These are phyloP conservation scores for Aspergillus homomorphus DNA, from an alignment of 495 filamentous ascomycete genomes.

Conservation along the genomic window DNA sequence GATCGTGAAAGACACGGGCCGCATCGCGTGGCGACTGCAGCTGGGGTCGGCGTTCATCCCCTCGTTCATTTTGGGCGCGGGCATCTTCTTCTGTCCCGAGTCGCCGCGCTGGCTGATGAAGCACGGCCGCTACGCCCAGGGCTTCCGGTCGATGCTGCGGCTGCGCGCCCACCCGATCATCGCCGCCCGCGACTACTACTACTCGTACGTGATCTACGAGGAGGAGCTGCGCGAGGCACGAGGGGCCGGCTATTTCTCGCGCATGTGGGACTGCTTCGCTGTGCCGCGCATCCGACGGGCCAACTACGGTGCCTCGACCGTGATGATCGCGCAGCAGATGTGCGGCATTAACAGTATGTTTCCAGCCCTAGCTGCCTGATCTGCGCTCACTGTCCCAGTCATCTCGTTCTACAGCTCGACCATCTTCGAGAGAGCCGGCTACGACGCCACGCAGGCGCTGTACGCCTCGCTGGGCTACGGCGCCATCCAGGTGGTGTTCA, in stretches of 20 bases:
- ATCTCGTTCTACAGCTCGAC: constrained; percentile 82
- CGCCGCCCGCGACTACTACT: constrained; percentile 35
- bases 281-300: constrained; percentile 62
- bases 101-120: constrained; percentile 68
- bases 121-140: constrained; percentile 48
- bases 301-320: constrained; percentile 58
- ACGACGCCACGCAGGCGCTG: constrained; percentile 51
- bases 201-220: constrained; percentile 45
- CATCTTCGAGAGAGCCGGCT: constrained; percentile 62
- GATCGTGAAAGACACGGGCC: constrained; percentile 10
- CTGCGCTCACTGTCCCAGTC: constrained; percentile 27
- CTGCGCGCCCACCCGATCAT: constrained; percentile 51
- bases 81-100: constrained; percentile 63
- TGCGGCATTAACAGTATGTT: constrained; percentile 33
- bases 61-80: constrained; percentile 56
- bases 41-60: constrained; percentile 66
- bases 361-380: neutral
- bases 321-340: constrained; percentile 59
- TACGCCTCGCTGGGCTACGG: constrained; percentile 67
- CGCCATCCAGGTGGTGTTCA: constrained; percentile 66
- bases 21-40: constrained; percentile 58
- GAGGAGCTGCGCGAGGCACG: constrained; percentile 41
- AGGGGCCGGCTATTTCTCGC: constrained; percentile 49
- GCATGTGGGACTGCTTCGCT: constrained; percentile 58
- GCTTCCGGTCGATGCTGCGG: constrained; percentile 52